Percentiles rank a stretch among this genome's conserved stretches.
Conservation (phyloP, 2,329 filamentous ascomycete genomes). For the Diaporthe caulivora region DNA sequence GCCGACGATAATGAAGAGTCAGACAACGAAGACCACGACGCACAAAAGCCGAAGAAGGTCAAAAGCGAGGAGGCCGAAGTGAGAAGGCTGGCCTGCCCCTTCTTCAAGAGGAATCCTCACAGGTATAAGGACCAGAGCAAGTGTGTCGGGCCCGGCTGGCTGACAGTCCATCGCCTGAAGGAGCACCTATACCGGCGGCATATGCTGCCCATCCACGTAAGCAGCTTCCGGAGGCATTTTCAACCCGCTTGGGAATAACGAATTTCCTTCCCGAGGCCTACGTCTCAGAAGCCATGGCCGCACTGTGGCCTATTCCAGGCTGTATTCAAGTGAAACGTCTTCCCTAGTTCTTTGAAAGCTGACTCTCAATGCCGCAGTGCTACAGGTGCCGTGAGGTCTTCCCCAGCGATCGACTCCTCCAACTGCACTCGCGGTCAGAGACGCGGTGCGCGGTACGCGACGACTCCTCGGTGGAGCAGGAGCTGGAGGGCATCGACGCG, state of each 20-base stretch:
- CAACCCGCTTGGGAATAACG: too few relatives aligned
- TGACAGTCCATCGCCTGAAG: constrained; percentile 39
- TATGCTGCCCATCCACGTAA: constrained; percentile 34
- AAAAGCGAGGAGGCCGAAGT: constrained; percentile 23
- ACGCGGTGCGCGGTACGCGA: constrained; percentile 33
- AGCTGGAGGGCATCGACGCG: constrained; percentile 36
- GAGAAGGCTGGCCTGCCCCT: constrained; percentile 40
- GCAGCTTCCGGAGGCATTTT: too few relatives aligned
- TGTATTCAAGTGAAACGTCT: too few relatives aligned
- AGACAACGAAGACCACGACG: constrained; percentile 10
- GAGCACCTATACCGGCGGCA: constrained; percentile 42
- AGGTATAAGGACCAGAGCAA: constrained; percentile 37
- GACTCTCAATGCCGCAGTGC: too few relatives aligned
- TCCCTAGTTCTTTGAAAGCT: too few relatives aligned
- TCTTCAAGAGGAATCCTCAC: constrained; percentile 40
- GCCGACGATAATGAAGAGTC: not conserved
- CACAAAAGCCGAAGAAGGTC: constrained; percentile 19
- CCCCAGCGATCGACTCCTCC: constrained; percentile 28
- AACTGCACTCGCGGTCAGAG: constrained; percentile 33
- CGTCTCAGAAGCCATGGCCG: too few relatives aligned
- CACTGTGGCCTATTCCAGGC: too few relatives aligned
- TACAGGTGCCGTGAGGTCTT: constrained; percentile 39
- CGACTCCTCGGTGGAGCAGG: not conserved
- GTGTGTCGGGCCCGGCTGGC: constrained; percentile 40
- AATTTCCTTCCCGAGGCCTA: too few relatives aligned